Base-by-base conservation (phyloP, 2,329 filamentous ascomycete species). In the Ophiostoma pallidulum region DNA sequence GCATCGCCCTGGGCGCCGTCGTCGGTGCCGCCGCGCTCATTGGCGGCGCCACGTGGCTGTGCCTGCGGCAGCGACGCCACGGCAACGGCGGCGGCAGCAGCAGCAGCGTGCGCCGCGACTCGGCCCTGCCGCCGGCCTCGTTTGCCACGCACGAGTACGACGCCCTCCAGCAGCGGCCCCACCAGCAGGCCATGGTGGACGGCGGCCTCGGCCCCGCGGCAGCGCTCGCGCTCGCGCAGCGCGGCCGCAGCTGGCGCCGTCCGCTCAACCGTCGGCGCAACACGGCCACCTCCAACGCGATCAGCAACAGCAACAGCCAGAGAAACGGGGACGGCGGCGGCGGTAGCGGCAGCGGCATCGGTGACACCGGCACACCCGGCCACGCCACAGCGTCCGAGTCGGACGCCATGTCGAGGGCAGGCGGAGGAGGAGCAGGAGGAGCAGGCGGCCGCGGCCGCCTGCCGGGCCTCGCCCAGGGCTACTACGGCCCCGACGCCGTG, bases 1-100 rank as follows among this genome's bases (percentile, higher is more conserved):
- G 77, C 3, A 72, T 82, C n/a, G 75, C 71, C 6, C 65, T 73
- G 1, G 77, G 74, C 16, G 68, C 73, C 4, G 66, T 72, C 2
- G 58, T 74, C 0, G 71, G 63, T 24, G 66, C 63, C 1, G 62
- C 66, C 4, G 38, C 68, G 6, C 35, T 75, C 13, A 61, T 75
- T 32, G 72, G 66, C 4, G 57, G 56, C 3, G 51, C 69, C 14
- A 64, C 67, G 0, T 80, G 71, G 70, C 63, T 74, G 49, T 75
- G 69, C 20, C 57, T 65, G 8, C 64, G 68, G 22, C 47, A 47
- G 18, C 41, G 36, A 20, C 41, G 41, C 32, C 42, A 20, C 16
- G 22, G 32, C 36, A 31, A 28, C 4, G 24, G 22, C 16, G 22
- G 32, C 36, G 29, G 31, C 4, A 22, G 51, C 20, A 22, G 42